Base-by-base conservation (phyloP, 768 basidiomycete genomes). In the Leucocoprinus sp. region DNA sequence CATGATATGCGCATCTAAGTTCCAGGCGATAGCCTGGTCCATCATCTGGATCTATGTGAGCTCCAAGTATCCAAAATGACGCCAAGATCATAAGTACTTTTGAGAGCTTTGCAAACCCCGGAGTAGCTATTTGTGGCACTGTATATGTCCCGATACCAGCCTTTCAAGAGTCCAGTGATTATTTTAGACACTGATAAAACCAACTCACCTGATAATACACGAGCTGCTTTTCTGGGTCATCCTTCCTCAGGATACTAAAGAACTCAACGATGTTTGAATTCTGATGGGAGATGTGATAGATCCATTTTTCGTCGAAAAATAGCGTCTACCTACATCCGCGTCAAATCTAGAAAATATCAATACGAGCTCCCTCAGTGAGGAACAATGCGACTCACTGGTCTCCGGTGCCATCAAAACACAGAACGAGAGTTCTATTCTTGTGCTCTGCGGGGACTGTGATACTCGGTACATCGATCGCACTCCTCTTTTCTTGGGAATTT, bases 361-460 rank as follows among this genome's bases (percentile, higher is more conserved):
- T 7, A 14, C n/a, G 14, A 27, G 26, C 11, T n/a, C n/a, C 24
- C 0, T n/a, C n/a, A 31, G 6, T 31, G 8, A 31, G 17, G 29
- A 8, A n/a, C n/a, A 28, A 4, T 15, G 6, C 4, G 12, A 48
- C 56, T 42, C 31, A 82, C 60, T 77, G 72, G 55, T 78, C 57
- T 17, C 61, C 62, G 15, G 64, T 64, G 0, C 67, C 76, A 57
- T 83, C 82, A 53, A 83, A 83, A 54, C 82, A 82, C 1, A 83
- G 61, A 1, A 83, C 71, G 0, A 80, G 52, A 0, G 59, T 60
- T 18, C 61, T 57, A n/a, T 31, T 37, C 4, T 52, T 43, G 35
- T 57, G 55, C 1, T 50, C 48, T 9, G 43, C 21, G 0, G 54
- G 57, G 18, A 56, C 47, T 14, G 40, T 34, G 5, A 48, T 18